Percentiles rank a stretch among this genome's conserved stretches.
Evolutionary conservation across 2,329 filamentous ascomycete genomes (phyloP).

Genomic region (Rhynchosporium secalis): DNA sequence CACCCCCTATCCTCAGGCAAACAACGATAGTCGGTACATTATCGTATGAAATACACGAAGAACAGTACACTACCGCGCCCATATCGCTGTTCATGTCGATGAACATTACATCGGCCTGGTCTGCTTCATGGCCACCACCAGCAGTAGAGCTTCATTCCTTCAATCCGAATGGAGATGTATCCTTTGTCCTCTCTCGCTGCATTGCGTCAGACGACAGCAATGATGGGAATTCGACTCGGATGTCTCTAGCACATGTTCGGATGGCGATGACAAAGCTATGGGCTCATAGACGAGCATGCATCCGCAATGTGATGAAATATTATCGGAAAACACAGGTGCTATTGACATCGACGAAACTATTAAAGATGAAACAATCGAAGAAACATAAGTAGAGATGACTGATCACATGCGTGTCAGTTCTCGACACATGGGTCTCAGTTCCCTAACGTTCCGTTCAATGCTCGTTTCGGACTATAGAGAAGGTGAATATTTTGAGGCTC

Average conservation of each 20-base stretch:
- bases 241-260: background rate
- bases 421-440: background rate
- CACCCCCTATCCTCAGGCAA: too few species aligned
- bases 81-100: too few species aligned
- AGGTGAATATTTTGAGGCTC: background rate
- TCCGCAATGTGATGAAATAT: background rate
- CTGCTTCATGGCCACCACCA: background rate
- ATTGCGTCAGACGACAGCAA: background rate
- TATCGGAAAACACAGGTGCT: background rate
- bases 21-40: background rate
- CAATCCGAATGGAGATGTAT: constrained; percentile 7
- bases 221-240: background rate
- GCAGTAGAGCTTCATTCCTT: background rate
- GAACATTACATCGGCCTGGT: background rate
- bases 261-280: background rate
- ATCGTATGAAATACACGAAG: background rate
- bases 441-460: background rate
- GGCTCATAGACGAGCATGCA: background rate
- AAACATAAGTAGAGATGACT: background rate
- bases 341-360: background rate
- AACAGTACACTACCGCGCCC: too few species aligned
- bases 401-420: background rate
- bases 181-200: background rate
- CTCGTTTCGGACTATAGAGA: background rate
- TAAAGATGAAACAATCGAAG: background rate